Percentiles rank a stretch among this genome's conserved stretches.
These are phyloP conservation scores for Fusarium tanahbumbuense DNA, from an alignment of 2,329 filamentous ascomycete genomes.

Conservation along the genomic window DNA sequence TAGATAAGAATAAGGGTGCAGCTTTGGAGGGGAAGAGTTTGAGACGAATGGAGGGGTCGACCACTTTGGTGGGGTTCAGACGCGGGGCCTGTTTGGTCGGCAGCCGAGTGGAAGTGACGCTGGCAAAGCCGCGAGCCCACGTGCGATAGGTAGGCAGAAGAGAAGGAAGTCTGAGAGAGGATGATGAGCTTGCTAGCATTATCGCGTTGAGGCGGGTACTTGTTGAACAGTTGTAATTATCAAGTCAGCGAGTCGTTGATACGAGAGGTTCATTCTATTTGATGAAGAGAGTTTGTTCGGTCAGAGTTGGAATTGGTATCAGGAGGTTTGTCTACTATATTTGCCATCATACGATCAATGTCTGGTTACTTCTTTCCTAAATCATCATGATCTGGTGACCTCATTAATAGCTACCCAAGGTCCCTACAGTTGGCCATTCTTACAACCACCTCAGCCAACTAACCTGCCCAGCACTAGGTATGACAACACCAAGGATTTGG, in stretches of 20 bases:
- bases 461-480: background rate
- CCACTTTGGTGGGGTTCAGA: slow-evolving; percentile 39
- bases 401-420: background rate
- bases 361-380: slow-evolving; percentile 2
- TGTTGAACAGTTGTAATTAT: background rate
- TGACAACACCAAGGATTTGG: background rate
- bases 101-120: slow-evolving; percentile 40
- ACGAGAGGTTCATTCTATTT: background rate
- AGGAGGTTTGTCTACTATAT: background rate
- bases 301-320: slow-evolving; percentile 1
- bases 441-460: background rate
- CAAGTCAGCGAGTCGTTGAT: background rate
- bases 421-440: background rate
- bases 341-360: slow-evolving; percentile 27
- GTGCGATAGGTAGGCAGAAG: slow-evolving; percentile 31
- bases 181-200: slow-evolving; percentile 27
- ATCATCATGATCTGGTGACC: slow-evolving; percentile 18
- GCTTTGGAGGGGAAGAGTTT: slow-evolving; percentile 45
- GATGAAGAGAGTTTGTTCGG: background rate
- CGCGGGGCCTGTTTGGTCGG: slow-evolving; percentile 42
- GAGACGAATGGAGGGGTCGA: slow-evolving; percentile 45
- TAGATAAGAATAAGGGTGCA: slow-evolving; percentile 20
- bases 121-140: slow-evolving; percentile 43
- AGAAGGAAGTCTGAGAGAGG: slow-evolving; percentile 20
- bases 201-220: background rate